A percentile compares a stretch with the other conserved stretches of the same genome.
Evolutionary conservation across 805 yeast species (phyloP).

Genomic region (Yamadazyma nakazawae): DNA sequence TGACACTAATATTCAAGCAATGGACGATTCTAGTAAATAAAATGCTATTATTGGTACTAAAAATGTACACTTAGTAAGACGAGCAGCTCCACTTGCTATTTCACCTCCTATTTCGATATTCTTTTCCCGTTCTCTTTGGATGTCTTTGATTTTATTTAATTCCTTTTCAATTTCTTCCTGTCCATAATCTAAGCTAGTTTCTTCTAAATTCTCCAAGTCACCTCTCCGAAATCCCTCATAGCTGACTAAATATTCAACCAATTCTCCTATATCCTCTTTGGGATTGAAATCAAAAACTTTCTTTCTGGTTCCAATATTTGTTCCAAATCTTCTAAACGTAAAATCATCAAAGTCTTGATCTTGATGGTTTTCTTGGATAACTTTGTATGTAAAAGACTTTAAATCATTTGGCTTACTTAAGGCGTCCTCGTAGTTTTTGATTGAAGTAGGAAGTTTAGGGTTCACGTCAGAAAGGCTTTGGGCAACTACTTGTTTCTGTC

Average conservation of each 20-base stretch:
- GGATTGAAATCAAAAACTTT: conserved; percentile 4
- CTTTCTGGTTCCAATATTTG: background rate
- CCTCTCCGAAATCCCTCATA: conserved; percentile 25
- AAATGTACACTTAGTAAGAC: background rate
- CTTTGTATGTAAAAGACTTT: conserved; percentile 22
- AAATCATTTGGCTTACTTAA: conserved; percentile 22
- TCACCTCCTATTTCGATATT: conserved; percentile 33
- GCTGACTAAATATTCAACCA: conserved; percentile 27
- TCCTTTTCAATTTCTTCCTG: conserved; percentile 37
- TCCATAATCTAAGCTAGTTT: conserved; percentile 30
- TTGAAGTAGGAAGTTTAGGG: conserved; percentile 21
- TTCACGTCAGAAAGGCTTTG: conserved; percentile 2
- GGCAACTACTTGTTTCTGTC: conserved; percentile 1
- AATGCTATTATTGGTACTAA: background rate
- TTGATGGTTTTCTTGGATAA: conserved; percentile 15
- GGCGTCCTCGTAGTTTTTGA: conserved; percentile 26
- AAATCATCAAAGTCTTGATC: conserved; percentile 17
- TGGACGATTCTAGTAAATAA: conserved; percentile 17
- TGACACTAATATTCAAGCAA: conserved; percentile 51
- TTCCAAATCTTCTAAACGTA: conserved; percentile 17
- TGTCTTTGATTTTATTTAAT: conserved; percentile 27
- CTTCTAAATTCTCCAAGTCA: conserved; percentile 27
- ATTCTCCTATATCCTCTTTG: conserved; percentile 25
- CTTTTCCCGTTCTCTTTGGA: conserved; percentile 9
- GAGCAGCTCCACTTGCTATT: background rate